Conservation (phyloP, 2,329 filamentous ascomycete genomes). For the Colletotrichum sp. region DNA sequence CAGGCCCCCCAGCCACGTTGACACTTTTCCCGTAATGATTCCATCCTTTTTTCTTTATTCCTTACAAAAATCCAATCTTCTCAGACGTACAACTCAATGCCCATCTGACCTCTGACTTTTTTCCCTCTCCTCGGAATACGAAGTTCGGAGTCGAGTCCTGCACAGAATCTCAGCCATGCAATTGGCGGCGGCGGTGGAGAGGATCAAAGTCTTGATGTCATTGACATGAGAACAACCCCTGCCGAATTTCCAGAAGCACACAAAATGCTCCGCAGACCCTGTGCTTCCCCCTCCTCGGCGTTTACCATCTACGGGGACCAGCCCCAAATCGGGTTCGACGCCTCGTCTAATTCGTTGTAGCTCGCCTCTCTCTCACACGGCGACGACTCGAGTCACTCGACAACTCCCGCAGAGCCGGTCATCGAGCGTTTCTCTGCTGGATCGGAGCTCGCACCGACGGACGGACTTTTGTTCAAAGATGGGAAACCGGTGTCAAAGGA, state of each 20-base stretch:
- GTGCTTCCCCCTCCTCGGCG: neutral
- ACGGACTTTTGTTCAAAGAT: neutral
- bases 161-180: neutral
- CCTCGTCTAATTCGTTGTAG: neutral
- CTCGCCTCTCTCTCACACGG: neutral
- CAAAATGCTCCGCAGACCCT: neutral
- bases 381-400: neutral
- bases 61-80: neutral
- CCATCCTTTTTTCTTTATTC: neutral
- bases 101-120: neutral
- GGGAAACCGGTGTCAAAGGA: neutral
- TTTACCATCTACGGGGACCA: neutral
- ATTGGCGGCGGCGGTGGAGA: neutral
- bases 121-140: neutral
- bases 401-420: neutral
- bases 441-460: neutral
- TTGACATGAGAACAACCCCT: neutral
- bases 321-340: neutral
- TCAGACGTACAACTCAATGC: neutral
- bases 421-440: constrained; percentile 1
- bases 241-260: neutral
- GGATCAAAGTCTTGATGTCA: constrained; percentile 17
- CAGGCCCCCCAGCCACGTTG: neutral
- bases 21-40: neutral
- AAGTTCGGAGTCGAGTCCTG: neutral